Evolutionary conservation across 2,329 filamentous ascomycete species (phyloP), one percentile per base, ranked within the genome.

Genomic region (Pseudogymnoascus sp.): DNA sequence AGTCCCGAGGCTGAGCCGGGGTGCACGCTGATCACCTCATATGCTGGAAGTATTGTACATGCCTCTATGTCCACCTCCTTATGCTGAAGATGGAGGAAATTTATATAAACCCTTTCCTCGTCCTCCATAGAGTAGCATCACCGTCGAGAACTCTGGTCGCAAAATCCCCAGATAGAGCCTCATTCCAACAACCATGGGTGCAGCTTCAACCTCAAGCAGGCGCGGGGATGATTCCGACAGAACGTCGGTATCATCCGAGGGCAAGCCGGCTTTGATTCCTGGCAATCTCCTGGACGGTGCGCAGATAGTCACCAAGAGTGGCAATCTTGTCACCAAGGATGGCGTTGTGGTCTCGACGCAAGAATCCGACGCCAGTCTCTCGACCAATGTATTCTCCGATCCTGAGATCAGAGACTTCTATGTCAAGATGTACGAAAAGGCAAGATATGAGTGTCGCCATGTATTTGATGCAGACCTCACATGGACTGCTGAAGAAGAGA

Each of bases 361-460:
- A 33, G 37, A 62, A 24, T 39, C 39, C 13, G 57, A 60, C 7
- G 21, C 57, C 8, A 62, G 61, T 31, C 40, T 60, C 4, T 62
- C 61, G 15, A 60, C 61, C 31, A 62, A 60, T 36, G 10, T 59
- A 4, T 69, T 69, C 40, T 39, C 65, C 24, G 68, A 70, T 61
- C 68, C 68, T 1, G 68, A 69, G 37, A 62, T 68, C n/a, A 63
- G 59, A 39, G 62, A 63, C 2, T 62, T 69, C 41, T 70, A 63
- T 58, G 60, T 58, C 31, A 54, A 15, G 6, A 61, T 68, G 6
- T 69, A 69, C 31, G 68, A 70, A 15, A 66, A 69, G 41, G 62
- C 68, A 3, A 47, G 65, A 26, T 70, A 70, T 60, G 68, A 70
- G 63, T 68, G 66, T 40, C 65, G 68, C 17, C 54, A 65, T 41